Conservation (phyloP, 2,329 filamentous ascomycete species). For the Endocalyx cinctus region DNA sequence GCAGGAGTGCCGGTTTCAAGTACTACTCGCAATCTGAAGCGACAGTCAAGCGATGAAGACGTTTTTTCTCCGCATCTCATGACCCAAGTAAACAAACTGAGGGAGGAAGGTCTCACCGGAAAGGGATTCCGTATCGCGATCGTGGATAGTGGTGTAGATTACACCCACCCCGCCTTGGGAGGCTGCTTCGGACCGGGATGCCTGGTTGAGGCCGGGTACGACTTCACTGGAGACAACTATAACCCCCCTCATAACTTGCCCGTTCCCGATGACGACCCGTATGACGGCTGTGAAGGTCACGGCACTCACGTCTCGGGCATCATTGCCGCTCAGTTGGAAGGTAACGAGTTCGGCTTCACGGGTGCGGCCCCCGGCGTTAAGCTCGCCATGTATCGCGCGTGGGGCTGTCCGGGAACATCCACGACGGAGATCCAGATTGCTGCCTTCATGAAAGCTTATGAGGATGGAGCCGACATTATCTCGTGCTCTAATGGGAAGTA, state of each 20-base stretch:
- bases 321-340: neutral
- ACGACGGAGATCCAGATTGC: neutral
- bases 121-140: conserved; percentile 49
- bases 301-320: neutral
- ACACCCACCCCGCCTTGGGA: conserved; percentile 58
- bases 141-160: conserved; percentile 56
- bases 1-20: no score
- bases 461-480: neutral
- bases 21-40: no score
- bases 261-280: no score
- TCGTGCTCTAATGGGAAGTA: neutral
- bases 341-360: neutral
- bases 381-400: neutral
- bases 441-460: neutral
- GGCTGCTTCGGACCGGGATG: conserved; percentile 59
- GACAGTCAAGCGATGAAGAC: no score
- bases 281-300: neutral
- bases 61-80: conserved; percentile 48
- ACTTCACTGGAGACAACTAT: neutral
- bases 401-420: neutral
- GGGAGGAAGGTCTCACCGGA: conserved; percentile 42
- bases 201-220: conserved; percentile 48
- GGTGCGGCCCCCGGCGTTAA: neutral
- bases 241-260: no score
- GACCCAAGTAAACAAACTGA: conserved; percentile 52